Percentiles rank a stretch among this genome's conserved stretches.
Conservation (phyloP, 495 filamentous ascomycete genomes). For the Schizothecium vesticola region DNA sequence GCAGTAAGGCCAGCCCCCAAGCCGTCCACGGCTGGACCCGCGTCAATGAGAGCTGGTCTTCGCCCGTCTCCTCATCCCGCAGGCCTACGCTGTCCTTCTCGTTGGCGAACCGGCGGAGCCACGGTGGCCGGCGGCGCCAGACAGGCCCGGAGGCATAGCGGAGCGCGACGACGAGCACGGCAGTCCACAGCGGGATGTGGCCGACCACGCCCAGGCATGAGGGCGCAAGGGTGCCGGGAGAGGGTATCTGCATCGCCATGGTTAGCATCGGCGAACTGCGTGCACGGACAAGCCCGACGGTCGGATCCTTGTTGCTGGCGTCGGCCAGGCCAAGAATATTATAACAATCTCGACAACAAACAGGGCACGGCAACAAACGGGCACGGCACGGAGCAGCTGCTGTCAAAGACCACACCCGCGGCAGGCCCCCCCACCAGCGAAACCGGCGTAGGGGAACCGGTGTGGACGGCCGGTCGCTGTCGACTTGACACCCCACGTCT, state of each 20-base stretch:
- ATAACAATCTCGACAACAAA: background rate
- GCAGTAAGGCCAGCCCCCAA: conserved; percentile 17
- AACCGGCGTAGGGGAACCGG: background rate
- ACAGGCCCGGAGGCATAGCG: conserved; percentile 23
- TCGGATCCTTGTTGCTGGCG: background rate
- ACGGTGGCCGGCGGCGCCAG: conserved; percentile 25
- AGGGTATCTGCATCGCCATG: conserved; percentile 22
- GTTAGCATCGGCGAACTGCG: background rate
- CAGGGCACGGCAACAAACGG: background rate
- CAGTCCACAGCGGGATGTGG: conserved; percentile 26
- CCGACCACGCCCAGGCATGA: conserved; percentile 28
- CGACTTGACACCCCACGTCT: background rate
- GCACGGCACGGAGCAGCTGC: no score
- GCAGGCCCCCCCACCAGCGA: background rate
- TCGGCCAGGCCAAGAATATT: background rate
- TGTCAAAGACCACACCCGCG: no score
- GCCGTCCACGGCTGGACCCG: conserved; percentile 14
- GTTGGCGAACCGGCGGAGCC: conserved; percentile 26
- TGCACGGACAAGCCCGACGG: background rate
- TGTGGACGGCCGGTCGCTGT: background rate
- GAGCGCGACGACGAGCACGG: conserved; percentile 20
- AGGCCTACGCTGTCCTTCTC: conserved; percentile 8
- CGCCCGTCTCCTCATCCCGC: conserved; percentile 11
- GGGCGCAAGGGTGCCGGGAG: conserved; percentile 22
- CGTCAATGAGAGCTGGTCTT: background rate